Conservation (phyloP, 2,329 filamentous ascomycete genomes). For the Fusarium citri region DNA sequence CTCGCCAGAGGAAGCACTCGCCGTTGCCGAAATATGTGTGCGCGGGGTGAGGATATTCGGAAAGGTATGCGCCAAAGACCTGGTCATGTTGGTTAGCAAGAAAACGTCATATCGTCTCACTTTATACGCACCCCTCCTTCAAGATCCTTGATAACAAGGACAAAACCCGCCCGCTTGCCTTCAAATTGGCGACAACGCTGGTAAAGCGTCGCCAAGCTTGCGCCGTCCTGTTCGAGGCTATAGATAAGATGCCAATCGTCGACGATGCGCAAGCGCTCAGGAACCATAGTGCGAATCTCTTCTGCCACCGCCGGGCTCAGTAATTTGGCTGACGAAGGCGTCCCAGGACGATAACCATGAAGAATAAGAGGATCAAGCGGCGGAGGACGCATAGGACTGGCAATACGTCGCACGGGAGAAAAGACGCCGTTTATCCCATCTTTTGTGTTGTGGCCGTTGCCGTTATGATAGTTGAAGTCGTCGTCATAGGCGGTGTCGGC, state of each 20-base stretch:
- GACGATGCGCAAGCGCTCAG: conserved; percentile 85
- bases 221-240: conserved; percentile 91
- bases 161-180: conserved; percentile 82
- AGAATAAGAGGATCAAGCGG: conserved; percentile 85
- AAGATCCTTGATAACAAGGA: conserved; percentile 85
- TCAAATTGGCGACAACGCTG: conserved; percentile 77
- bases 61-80: conserved; percentile 94
- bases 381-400: conserved; percentile 86
- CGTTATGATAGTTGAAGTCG: conserved; percentile 22
- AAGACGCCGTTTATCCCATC: conserved; percentile 70
- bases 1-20: conserved; percentile 83
- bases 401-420: conserved; percentile 63
- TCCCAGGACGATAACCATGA: conserved; percentile 71
- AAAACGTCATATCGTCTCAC: conserved; percentile 23
- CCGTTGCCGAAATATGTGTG: conserved; percentile 94
- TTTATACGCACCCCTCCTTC: conserved; percentile 73
- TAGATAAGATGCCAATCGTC: conserved; percentile 90
- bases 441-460: conserved; percentile 60
- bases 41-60: conserved; percentile 83
- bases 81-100: conserved; percentile 47
- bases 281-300: conserved; percentile 90
- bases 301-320: conserved; percentile 82
- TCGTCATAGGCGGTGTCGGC: conserved; percentile 43
- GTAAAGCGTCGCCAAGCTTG: conserved; percentile 88
- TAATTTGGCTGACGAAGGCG: conserved; percentile 70